These are phyloP conservation scores for Diaporthe batatas DNA, from an alignment of 2,329 filamentous ascomycete genomes.

Conservation along the genomic window DNA sequence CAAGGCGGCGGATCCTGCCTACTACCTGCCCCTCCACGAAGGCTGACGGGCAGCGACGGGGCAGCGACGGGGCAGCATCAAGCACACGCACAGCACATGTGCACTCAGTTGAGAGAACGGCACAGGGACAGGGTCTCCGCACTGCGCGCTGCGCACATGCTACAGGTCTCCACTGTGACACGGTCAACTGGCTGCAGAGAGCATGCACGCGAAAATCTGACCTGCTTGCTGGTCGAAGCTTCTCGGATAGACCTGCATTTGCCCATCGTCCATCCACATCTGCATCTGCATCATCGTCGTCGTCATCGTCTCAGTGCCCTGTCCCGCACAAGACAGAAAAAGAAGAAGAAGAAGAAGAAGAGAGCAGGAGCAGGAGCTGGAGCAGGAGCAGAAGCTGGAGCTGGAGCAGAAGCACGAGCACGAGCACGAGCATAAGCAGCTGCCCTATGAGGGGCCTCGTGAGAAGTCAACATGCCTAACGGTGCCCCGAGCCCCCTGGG, in stretches of 20 bases:
- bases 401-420: slow-evolving; percentile 5
- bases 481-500: slow-evolving; percentile 35
- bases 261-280: not conserved
- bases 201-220: slow-evolving; percentile 31
- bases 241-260: slow-evolving; percentile 18
- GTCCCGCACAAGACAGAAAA: not conserved
- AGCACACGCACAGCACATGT: not conserved
- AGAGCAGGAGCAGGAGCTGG: no score
- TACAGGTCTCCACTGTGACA: slow-evolving; percentile 29
- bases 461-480: slow-evolving; percentile 10
- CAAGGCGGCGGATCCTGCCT: not conserved
- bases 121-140: slow-evolving; percentile 20
- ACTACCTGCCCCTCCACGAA: no score
- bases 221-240: not conserved
- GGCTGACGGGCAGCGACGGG: not conserved
- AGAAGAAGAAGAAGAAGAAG: not conserved
- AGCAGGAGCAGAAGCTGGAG: not conserved
- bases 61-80: not conserved
- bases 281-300: not conserved
- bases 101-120: not conserved
- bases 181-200: slow-evolving; percentile 23
- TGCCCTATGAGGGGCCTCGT: slow-evolving; percentile 17
- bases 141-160: not conserved
- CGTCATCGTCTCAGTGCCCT: not conserved
- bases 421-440: no score